Evolutionary conservation across 306 rosid genomes (phyloP).

Genomic region (Vigna hirtella): DNA sequence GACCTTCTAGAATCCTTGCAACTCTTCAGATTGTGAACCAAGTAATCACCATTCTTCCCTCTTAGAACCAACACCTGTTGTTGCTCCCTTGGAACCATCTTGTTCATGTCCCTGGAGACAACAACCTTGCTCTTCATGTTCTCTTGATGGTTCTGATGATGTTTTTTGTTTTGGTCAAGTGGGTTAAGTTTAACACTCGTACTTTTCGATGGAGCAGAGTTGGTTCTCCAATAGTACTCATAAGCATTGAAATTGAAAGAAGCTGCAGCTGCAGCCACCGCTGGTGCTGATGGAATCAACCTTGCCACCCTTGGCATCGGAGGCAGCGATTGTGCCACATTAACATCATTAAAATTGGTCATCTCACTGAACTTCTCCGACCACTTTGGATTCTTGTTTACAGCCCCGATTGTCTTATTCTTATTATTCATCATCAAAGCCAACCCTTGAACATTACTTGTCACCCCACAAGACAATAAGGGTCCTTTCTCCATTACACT

Average conservation of each 20-base stretch:
- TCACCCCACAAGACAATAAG: conserved; percentile 46
- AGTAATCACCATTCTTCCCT: conserved; percentile 74
- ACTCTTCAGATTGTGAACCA: conserved; percentile 64
- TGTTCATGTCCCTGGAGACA: conserved; percentile 41
- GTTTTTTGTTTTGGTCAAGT: conserved; percentile 35
- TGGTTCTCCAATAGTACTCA: conserved; percentile 74
- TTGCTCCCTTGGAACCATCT: conserved; percentile 47
- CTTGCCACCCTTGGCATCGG: conserved; percentile 59
- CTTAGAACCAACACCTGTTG: conserved; percentile 57
- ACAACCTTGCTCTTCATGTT: conserved; percentile 31
- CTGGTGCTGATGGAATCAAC: conserved; percentile 48
- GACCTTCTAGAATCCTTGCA: conserved; percentile 85
- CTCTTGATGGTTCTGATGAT: conserved; percentile 25
- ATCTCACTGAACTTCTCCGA: conserved; percentile 56
- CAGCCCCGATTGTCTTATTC: conserved; percentile 55
- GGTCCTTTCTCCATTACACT: conserved; percentile 46
- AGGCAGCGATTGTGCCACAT: conserved; percentile 68
- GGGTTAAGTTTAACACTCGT: conserved; percentile 31
- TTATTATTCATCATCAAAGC: conserved; percentile 57
- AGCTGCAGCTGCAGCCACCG: conserved; percentile 42
- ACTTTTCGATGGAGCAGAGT: conserved; percentile 43
- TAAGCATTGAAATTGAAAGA: conserved; percentile 75
- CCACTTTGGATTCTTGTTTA: conserved; percentile 64
- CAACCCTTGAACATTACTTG: conserved; percentile 51
- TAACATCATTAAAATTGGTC: conserved; percentile 53